A percentile compares a stretch with the other conserved stretches of the same genome.
These are phyloP conservation scores for Neocucurbitaria cava DNA, from an alignment of 2,329 filamentous ascomycete genomes.

Conservation along the genomic window DNA sequence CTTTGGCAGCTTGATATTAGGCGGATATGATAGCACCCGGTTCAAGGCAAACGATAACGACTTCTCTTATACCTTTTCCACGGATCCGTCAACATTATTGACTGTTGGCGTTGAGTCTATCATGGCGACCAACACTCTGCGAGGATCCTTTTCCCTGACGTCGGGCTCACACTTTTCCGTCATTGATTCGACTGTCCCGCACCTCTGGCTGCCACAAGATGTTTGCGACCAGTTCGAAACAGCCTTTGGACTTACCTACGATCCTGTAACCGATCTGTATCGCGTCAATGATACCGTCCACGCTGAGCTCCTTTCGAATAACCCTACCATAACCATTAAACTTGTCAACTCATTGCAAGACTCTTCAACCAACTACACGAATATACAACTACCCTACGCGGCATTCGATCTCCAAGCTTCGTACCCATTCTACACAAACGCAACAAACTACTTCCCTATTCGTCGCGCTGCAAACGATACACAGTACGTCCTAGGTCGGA, in stretches of 20 bases:
- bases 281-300: conserved; percentile 49
- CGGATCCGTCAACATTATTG: conserved; percentile 39
- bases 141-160: conserved; percentile 44
- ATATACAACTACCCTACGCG: conserved; percentile 56
- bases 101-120: conserved; percentile 46
- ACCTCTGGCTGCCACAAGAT: conserved; percentile 50
- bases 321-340: conserved; percentile 50
- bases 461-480: conserved; percentile 62
- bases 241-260: conserved; percentile 50
- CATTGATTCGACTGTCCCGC: conserved; percentile 51
- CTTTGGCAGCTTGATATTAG: conserved; percentile 48
- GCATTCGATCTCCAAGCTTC: conserved; percentile 57
- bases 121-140: conserved; percentile 37
- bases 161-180: conserved; percentile 42
- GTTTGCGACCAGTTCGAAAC: conserved; percentile 50
- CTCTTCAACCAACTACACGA: conserved; percentile 46
- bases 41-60: conserved; percentile 37
- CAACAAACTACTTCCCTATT: conserved; percentile 72
- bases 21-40: conserved; percentile 52
- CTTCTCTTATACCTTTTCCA: conserved; percentile 43
- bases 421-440: conserved; percentile 65
- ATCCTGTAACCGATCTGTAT: conserved; percentile 47
- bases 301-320: conserved; percentile 29
- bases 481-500: conserved; percentile 68
- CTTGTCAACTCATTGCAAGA: conserved; percentile 39